Conservation (phyloP, 202 grass and related monocot genomes). For the Panicum hallii region DNA sequence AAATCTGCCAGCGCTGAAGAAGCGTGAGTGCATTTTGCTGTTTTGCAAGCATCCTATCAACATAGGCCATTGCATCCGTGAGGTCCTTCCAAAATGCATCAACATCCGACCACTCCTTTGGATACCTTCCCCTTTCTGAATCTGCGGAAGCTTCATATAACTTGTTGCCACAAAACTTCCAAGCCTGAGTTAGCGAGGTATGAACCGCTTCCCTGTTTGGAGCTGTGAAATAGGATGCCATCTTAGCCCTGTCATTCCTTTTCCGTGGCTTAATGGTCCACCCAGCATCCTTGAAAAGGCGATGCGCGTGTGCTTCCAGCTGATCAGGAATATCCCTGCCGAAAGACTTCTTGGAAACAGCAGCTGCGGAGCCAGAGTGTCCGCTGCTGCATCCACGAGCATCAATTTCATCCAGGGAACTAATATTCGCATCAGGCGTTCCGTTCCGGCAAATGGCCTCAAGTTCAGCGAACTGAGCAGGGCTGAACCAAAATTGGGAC, state of each 20-base stretch:
- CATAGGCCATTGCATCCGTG: slow-evolving; percentile 64
- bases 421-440: slow-evolving; percentile 34
- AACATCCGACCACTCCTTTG: slow-evolving; percentile 89
- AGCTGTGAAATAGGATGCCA: slow-evolving; percentile 85
- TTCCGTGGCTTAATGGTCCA: slow-evolving; percentile 94
- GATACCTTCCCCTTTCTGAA: slow-evolving; percentile 53
- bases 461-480: slow-evolving; percentile 43
- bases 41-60: slow-evolving; percentile 54
- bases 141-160: slow-evolving; percentile 52
- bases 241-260: slow-evolving; percentile 88
- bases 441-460: slow-evolving; percentile 35
- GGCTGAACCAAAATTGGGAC: slow-evolving; percentile 47
- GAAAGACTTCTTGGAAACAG: slow-evolving; percentile 55
- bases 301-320: slow-evolving; percentile 69
- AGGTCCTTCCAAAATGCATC: slow-evolving; percentile 90
- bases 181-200: slow-evolving; percentile 87
- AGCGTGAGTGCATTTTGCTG: slow-evolving; percentile 62
- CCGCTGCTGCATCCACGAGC: slow-evolving; percentile 45
- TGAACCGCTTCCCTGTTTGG: slow-evolving; percentile 68
- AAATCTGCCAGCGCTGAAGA: slow-evolving; percentile 74
- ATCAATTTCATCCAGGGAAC: slow-evolving; percentile 54
- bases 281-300: slow-evolving; percentile 85
- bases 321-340: slow-evolving; percentile 91
- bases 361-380: slow-evolving; percentile 25
- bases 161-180: slow-evolving; percentile 87